Base-by-base conservation (phyloP, 148 eudicot species). In the Camellia sinensis region DNA sequence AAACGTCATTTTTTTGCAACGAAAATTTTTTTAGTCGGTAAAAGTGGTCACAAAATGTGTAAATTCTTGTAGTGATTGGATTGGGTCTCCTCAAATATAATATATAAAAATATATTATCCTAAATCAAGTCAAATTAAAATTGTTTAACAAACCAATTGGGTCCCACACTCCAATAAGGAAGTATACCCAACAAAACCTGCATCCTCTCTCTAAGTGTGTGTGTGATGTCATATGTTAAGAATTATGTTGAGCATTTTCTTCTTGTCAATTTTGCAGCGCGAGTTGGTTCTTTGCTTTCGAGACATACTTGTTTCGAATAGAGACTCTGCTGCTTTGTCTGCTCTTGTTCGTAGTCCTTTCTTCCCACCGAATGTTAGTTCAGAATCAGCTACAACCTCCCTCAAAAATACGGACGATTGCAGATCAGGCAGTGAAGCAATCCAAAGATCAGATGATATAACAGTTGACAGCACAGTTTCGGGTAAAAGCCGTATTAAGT, bases 351-450 rank as follows among this genome's bases (percentile, higher is more conserved):
- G 86, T 48, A 90, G 88, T 45, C 92, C 95, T 11, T 89, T 86
- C 54, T 88, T 85, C 62, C 87, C 89, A 21, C 84, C 82, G 68
- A 98, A 96, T 81, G 89, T 87, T 62, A 96, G 99, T 82, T 93
- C 99, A 61, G 99, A 93, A 79, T 96, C 99, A 29, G 99, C 97
- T 53, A 92, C 99, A 6, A 93, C 99, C 21, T 96, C 95, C 63
- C 84, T 89, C 48, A 89, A 80, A 84, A 88, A 84, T 72, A 85
- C 88, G 44, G 92, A 91, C 81, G 87, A 86, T 77, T 90, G 89
- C 82, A 83, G 88, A 86, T 93, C 97, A 80, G 88, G 95, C 80
- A 90, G 93, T 80, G 97, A 90, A 76, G 87, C 89, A 76, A 82
- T 88, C 74, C 98, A 91, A 84, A 91, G 89, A 81, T 91, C 99